phyloP scores from a whole-genome alignment of 176 grass and related monocot species.

The Alloteropsis semialata region DNA sequence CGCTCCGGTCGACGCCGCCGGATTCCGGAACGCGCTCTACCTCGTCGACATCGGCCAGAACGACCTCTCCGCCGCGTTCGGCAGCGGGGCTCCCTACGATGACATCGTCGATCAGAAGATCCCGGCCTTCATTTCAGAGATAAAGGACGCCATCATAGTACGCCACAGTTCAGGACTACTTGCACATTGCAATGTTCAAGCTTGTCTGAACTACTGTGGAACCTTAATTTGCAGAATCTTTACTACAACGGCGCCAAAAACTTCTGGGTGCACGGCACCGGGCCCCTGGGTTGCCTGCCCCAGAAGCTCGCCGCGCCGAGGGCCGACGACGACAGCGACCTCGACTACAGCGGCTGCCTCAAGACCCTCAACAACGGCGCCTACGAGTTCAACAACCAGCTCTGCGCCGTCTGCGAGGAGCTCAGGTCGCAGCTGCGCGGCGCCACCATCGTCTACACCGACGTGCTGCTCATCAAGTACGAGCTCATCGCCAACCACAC shows the following conservation, averaged over 20 bases:
- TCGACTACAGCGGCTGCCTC: conserved; percentile 55
- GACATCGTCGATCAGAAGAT: conserved; percentile 34
- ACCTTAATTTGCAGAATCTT: conserved; percentile 18
- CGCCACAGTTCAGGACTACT: too few species aligned
- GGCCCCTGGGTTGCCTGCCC: conserved; percentile 60
- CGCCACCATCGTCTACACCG: conserved; percentile 50
- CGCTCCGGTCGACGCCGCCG: conserved; percentile 22
- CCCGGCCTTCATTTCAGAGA: conserved; percentile 49
- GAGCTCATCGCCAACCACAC: conserved; percentile 54
- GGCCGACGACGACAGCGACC: conserved; percentile 33
- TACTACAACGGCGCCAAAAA: conserved; percentile 54
- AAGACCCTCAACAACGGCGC: conserved; percentile 37
- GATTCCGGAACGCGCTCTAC: conserved; percentile 58
- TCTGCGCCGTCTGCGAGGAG: conserved; percentile 28
- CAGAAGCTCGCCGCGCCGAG: conserved; percentile 41
- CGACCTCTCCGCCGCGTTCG: conserved; percentile 41
- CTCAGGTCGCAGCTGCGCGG: conserved; percentile 37
- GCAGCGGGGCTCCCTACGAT: conserved; percentile 22
- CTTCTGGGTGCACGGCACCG: conserved; percentile 59
- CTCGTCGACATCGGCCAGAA: conserved; percentile 79
- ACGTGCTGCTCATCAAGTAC: conserved; percentile 55
- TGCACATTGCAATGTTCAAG: not conserved
- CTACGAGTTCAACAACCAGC: conserved; percentile 50
- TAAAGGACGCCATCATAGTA: conserved; percentile 53
- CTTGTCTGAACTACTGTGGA: not conserved